These are phyloP conservation scores for Suhomyces xylopsoci DNA, from an alignment of 805 yeast species.

Conservation along the genomic window DNA sequence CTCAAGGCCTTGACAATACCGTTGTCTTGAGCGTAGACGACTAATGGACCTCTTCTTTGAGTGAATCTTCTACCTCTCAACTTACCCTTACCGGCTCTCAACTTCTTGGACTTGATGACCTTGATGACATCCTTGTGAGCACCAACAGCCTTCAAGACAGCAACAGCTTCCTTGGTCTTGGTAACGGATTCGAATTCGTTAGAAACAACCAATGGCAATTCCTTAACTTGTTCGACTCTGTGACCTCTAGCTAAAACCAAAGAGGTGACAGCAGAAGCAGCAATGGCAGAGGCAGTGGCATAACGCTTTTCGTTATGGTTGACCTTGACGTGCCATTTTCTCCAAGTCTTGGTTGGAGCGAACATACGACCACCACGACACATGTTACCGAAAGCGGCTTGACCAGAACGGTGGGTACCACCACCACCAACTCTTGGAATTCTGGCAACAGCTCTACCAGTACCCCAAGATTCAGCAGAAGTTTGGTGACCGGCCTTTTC, in stretches of 20 bases:
- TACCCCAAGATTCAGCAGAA: slow-evolving; percentile 99
- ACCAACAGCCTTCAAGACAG: slow-evolving; percentile 96
- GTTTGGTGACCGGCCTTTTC: slow-evolving; percentile 99
- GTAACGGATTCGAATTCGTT: slow-evolving; percentile 86
- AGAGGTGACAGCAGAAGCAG: slow-evolving; percentile 98
- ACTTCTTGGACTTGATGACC: slow-evolving; percentile 97
- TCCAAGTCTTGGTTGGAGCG: slow-evolving; percentile 99
- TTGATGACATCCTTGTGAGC: slow-evolving; percentile 97
- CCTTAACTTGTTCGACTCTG: slow-evolving; percentile 97
- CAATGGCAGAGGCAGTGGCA: slow-evolving; percentile 99
- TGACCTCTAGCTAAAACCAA: slow-evolving; percentile 99
- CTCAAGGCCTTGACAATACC: slow-evolving; percentile 98
- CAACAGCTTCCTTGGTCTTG: slow-evolving; percentile 99
- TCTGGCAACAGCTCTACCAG: slow-evolving; percentile 99
- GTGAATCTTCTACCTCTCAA: slow-evolving; percentile 99
- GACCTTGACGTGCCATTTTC: slow-evolving; percentile 99
- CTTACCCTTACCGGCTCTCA: slow-evolving; percentile 99
- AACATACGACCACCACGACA: slow-evolving; percentile 99
- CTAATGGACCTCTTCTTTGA: slow-evolving; percentile 99
- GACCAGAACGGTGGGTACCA: slow-evolving; percentile 99
- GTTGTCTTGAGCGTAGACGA: slow-evolving; percentile 96
- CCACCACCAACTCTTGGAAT: slow-evolving; percentile 99
- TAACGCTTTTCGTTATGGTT: slow-evolving; percentile 99
- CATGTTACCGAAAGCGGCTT: slow-evolving; percentile 99
- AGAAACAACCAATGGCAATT: slow-evolving; percentile 96